Conservation (phyloP, 2,329 filamentous ascomycete genomes). For the Fonsecaea nubica region DNA sequence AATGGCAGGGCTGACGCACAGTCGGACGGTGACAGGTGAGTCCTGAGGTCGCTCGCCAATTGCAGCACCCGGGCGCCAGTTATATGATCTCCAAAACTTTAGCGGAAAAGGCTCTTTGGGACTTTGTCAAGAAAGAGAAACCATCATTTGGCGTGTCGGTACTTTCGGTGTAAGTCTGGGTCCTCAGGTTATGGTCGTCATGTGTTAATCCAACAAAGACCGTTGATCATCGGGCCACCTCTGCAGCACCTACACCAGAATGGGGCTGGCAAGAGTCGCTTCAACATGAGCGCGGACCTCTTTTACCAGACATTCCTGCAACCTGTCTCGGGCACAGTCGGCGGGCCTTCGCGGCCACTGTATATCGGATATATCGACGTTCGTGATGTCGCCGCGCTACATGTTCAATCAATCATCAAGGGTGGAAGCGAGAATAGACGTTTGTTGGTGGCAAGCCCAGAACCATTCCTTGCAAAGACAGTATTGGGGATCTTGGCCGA, state of each 20-base stretch:
- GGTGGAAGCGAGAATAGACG: constrained; percentile 7
- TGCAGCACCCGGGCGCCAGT: constrained; percentile 8
- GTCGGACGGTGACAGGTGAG: background rate
- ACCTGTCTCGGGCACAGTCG: background rate
- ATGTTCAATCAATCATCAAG: constrained; percentile 19
- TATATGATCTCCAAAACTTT: constrained; percentile 44
- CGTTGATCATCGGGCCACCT: constrained; percentile 17
- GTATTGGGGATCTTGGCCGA: constrained; percentile 12
- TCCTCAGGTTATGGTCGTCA: background rate
- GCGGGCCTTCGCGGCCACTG: constrained; percentile 3
- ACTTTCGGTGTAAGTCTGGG: constrained; percentile 11
- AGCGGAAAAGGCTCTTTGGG: constrained; percentile 70
- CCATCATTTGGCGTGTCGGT: constrained; percentile 55
- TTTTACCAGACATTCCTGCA: constrained; percentile 18
- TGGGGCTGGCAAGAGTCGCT: constrained; percentile 4
- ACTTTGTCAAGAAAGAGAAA: constrained; percentile 61
- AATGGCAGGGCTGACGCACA: background rate
- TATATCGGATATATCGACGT: constrained; percentile 19
- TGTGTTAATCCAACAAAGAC: background rate
- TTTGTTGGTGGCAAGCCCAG: constrained; percentile 16
- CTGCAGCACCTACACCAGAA: constrained; percentile 12
- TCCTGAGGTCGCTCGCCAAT: constrained; percentile 12
- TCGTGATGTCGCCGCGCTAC: constrained; percentile 12
- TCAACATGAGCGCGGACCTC: constrained; percentile 17
- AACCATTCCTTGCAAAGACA: constrained; percentile 13